These are phyloP conservation scores for Melampsora americana DNA, from an alignment of 1,284 basidiomycete genomes.

Conservation along the genomic window DNA sequence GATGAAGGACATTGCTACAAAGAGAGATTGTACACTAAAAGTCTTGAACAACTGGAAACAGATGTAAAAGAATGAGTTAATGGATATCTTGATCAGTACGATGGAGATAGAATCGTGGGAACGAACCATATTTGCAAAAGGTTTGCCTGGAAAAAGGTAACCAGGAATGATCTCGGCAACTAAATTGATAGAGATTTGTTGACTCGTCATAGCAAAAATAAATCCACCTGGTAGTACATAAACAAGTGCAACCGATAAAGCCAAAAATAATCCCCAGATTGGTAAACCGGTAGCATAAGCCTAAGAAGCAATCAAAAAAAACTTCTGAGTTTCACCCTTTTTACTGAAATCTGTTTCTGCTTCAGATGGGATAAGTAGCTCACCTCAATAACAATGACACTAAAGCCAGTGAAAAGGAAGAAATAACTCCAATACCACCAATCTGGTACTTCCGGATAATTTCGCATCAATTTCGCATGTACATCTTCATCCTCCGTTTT, in stretches of 20 bases:
- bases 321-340: background rate
- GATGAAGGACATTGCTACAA: conserved; percentile 47
- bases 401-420: conserved; percentile 67
- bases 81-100: background rate
- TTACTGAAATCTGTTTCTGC: conserved; percentile 8
- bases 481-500: conserved; percentile 85
- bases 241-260: conserved; percentile 70
- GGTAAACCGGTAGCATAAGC: conserved; percentile 79
- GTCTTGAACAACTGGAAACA: conserved; percentile 46
- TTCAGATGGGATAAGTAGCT: background rate
- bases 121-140: conserved; percentile 48
- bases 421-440: conserved; percentile 69
- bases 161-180: conserved; percentile 49
- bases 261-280: conserved; percentile 73
- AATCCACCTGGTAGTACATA: conserved; percentile 84
- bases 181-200: conserved; percentile 46
- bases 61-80: background rate
- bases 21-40: conserved; percentile 45
- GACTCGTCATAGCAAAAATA: conserved; percentile 47
- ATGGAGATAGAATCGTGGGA: background rate
- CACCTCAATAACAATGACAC: conserved; percentile 71
- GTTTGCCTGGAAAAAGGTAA: conserved; percentile 48
- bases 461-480: conserved; percentile 89
- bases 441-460: conserved; percentile 88
- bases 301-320: conserved; percentile 64